Conservation (phyloP, 192 early-diverging fungal genomes). For the Coemansia javaensis region DNA sequence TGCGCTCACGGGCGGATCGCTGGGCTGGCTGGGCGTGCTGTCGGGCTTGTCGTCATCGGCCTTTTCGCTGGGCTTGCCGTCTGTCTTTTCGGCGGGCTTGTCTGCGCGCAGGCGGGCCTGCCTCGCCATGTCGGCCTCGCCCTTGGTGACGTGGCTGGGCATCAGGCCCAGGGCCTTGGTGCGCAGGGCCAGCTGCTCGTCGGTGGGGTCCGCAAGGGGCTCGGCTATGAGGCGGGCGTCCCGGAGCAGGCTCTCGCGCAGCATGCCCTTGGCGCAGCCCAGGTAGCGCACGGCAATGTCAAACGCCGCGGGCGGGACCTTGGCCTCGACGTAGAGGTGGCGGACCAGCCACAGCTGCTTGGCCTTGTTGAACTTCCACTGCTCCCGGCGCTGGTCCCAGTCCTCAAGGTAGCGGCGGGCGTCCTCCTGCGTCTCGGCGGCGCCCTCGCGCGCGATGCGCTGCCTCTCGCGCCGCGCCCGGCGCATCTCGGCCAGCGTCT, state of each 20-base stretch:
- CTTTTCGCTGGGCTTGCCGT: background rate
- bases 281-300: conserved; percentile 28
- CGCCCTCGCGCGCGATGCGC: conserved; percentile 18
- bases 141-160: conserved; percentile 37
- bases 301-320: conserved; percentile 20
- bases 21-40: background rate
- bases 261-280: background rate
- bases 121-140: conserved; percentile 14
- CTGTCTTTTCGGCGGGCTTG: background rate
- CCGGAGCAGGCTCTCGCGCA: conserved; percentile 15
- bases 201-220: conserved; percentile 4
- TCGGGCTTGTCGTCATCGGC: background rate
- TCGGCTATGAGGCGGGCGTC: conserved; percentile 25
- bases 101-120: conserved; percentile 3
- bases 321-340: conserved; percentile 30
- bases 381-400: conserved; percentile 6
- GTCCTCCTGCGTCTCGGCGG: conserved; percentile 15
- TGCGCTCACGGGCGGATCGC: no score
- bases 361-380: conserved; percentile 49
- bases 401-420: conserved; percentile 26
- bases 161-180: conserved; percentile 17
- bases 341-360: conserved; percentile 39
- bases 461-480: conserved; percentile 20
- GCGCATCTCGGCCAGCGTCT: conserved; percentile 33
- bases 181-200: conserved; percentile 7